Evolutionary conservation across 176 grass and related monocot genomes (phyloP), one percentile per base, ranked within the genome.

Genomic region (Ensete ventricosum): DNA sequence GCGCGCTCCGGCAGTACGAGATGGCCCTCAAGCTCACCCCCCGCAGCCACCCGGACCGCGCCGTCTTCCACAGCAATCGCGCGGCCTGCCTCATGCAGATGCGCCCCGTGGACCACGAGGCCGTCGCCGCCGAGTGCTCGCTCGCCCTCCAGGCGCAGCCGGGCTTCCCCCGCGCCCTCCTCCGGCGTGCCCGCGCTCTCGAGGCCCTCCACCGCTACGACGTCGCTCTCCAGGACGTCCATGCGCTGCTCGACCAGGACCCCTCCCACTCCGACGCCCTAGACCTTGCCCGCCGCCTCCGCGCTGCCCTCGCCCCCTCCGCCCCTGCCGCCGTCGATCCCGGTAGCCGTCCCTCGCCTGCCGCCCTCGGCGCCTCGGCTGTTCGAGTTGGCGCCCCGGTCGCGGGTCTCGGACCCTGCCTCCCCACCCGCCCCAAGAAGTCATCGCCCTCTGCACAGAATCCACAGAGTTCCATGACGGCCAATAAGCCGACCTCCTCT

Each of bases 81-180:
- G 95, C 95, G 9, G 95, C 95, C 9, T 99, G 95, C 78, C 84
- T 99, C 82, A 89, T 99, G 84, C 95, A 94, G 84, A 84, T 99
- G 81, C 88, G 84, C 66, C 95, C 90, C 59, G 88, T 99, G 19
- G 86, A 94, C 81, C 82, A 94, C 81, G 87, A 83, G 82, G 87
- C 81, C 22, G 88, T 98, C 21, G 90, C 86, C 1, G 81, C 89
- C 29, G 95, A 98, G 64, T 98, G 95, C 84, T 91, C 95, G 60
- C 90, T 93, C 49, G 90, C 90, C 52, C 95, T 98, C 14, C 86
- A 94, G 73, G 86, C 86, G 10, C 88, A 98, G 76, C 95, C 95
- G 13, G 85, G 81, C 62, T 98, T 93, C 88, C 95, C 90, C 1
- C 95, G 95, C 17, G 95, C 95, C 0, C 88, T 98, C 69, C 90